Evolutionary conservation across 1,284 basidiomycete genomes (phyloP).

Genomic region (Papiliotrema flavescens): DNA sequence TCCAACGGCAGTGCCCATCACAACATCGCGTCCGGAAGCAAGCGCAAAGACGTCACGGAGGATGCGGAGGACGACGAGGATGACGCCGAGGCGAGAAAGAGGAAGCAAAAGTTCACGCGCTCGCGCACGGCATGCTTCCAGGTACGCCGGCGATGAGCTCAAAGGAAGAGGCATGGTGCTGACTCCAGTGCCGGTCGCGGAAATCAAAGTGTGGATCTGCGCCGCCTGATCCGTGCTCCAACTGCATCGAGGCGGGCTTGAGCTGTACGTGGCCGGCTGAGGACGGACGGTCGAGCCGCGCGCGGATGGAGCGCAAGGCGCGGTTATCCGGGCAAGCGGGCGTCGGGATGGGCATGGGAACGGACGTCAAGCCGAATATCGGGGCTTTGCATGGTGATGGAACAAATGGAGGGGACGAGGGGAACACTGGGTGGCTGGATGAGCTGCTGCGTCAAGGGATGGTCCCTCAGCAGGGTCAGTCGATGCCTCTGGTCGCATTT

Average conservation of each 20-base stretch:
- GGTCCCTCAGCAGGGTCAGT: neutral
- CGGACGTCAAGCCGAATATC: neutral
- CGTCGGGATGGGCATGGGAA: neutral
- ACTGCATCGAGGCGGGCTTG: slow-evolving; percentile 21
- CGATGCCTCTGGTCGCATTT: neutral
- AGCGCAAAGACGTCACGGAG: neutral
- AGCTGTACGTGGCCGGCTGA: slow-evolving; percentile 24
- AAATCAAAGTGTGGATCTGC: slow-evolving; percentile 26
- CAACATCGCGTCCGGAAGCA: neutral
- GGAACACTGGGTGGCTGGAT: neutral
- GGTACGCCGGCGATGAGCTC: slow-evolving; percentile 2
- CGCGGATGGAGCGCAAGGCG: slow-evolving; percentile 13
- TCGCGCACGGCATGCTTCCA: slow-evolving; percentile 22
- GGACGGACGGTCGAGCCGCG: slow-evolving; percentile 24
- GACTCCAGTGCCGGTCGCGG: slow-evolving; percentile 21
- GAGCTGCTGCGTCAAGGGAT: neutral
- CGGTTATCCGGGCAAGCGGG: neutral
- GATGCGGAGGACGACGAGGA: neutral
- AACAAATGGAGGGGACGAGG: neutral
- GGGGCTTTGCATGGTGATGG: neutral
- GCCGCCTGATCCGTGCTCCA: slow-evolving; percentile 23
- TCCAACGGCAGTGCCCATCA: no score
- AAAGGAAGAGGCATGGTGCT: neutral
- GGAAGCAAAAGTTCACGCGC: slow-evolving; percentile 26
- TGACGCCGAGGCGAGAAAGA: slow-evolving; percentile 4